Evolutionary conservation across 2,329 filamentous ascomycete genomes (phyloP).

Genomic region (Zymoseptoria crescenta): DNA sequence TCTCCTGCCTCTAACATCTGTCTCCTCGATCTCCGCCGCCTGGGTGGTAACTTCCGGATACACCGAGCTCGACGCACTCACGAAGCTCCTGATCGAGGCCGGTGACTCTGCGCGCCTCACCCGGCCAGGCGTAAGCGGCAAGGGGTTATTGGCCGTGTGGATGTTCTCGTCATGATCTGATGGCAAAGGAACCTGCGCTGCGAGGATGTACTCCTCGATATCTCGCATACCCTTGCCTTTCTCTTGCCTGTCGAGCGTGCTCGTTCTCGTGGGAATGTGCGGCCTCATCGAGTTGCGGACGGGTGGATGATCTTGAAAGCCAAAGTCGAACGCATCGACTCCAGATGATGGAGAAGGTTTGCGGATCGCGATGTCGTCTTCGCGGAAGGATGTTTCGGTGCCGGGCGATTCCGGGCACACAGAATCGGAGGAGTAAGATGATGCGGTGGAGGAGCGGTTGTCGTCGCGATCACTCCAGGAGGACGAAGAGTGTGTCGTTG

Average conservation of each 20-base stretch:
- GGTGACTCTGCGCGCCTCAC: background rate
- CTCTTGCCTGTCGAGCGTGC: background rate
- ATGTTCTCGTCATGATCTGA: background rate
- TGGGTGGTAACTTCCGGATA: slow-evolving; percentile 13
- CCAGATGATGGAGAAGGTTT: background rate
- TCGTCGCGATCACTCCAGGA: background rate
- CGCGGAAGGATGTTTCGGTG: background rate
- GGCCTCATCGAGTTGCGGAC: background rate
- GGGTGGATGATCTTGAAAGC: background rate
- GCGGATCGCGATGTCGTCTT: background rate
- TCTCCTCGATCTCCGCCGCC: slow-evolving; percentile 14
- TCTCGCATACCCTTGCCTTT: background rate
- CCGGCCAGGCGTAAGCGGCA: background rate
- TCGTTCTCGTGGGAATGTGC: background rate
- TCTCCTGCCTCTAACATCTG: slow-evolving; percentile 8
- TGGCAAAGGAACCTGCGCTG: background rate
- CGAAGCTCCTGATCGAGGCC: background rate
- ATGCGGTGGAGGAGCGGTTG: background rate
- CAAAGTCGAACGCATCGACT: background rate
- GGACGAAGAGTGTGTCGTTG: background rate
- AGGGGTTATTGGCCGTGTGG: background rate
- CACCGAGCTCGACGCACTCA: slow-evolving; percentile 8
- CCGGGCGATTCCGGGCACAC: background rate
- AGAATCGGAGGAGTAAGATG: background rate
- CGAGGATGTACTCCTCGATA: background rate